Conservation (phyloP, 768 basidiomycete genomes). For the Collybia mongolica region DNA sequence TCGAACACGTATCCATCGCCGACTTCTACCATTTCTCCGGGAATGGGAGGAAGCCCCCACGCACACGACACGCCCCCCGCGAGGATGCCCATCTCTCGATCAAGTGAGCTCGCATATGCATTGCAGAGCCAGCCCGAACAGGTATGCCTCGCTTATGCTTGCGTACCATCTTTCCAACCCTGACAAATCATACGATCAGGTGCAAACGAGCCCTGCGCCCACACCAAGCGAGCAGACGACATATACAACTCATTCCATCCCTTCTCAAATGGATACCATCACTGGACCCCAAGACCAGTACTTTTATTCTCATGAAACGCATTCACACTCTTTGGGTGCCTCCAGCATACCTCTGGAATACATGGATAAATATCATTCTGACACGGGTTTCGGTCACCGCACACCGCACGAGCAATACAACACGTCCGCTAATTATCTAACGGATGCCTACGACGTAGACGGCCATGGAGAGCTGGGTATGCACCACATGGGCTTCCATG, state of each 20-base stretch:
- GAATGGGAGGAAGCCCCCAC: constrained; percentile 26
- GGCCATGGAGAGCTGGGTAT: constrained; percentile 8
- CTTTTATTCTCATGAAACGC: constrained; percentile 11
- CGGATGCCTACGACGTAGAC: constrained; percentile 16
- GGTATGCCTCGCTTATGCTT: constrained; percentile 12
- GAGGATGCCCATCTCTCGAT: constrained; percentile 26
- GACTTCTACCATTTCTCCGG: constrained; percentile 41
- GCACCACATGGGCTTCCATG: constrained; percentile 14
- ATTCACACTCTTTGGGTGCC: constrained; percentile 5
- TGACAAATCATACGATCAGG: not conserved
- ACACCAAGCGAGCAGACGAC: not conserved
- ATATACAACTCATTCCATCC: constrained; percentile 1
- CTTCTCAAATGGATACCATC: not conserved
- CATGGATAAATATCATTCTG: constrained; percentile 12
- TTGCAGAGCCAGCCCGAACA: constrained; percentile 26
- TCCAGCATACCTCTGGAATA: constrained; percentile 8
- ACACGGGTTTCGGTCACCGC: not conserved
- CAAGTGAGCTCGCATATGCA: constrained; percentile 36
- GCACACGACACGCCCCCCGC: constrained; percentile 16
- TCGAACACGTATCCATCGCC: constrained; percentile 34
- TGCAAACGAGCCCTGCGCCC: not conserved
- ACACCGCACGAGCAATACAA: constrained; percentile 9
- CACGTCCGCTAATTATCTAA: constrained; percentile 4
- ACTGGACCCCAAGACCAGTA: constrained; percentile 10
- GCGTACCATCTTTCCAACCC: not conserved